Conservation (phyloP, 2,329 filamentous ascomycete genomes). For the Paracoccidioides lutzii region DNA sequence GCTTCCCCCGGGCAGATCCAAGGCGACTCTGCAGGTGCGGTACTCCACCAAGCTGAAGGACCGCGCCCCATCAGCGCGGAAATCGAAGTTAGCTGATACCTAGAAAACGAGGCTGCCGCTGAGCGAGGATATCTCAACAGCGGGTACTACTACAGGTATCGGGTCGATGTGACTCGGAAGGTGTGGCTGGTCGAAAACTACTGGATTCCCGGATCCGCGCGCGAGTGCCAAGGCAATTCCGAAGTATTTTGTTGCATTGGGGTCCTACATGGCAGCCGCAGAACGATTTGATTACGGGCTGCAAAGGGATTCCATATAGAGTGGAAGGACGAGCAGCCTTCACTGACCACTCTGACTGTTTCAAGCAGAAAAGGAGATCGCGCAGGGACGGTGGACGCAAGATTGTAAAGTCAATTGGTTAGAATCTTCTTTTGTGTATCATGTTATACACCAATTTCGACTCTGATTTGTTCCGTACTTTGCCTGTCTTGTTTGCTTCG, state of each 20-base stretch:
- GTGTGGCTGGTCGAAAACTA: no score
- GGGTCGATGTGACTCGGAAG: no score
- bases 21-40: constrained; percentile 2
- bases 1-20: constrained; percentile 4
- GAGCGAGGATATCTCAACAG: not conserved
- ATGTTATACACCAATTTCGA: no score
- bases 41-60: constrained; percentile 3
- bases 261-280: not conserved
- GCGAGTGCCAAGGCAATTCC: not conserved
- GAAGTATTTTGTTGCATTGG: not conserved
- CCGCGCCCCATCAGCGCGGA: not conserved
- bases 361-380: no score
- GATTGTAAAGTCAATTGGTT: no score
- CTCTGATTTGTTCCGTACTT: no score
- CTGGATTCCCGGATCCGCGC: no score
- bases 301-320: not conserved
- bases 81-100: not conserved
- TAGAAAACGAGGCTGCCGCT: no score
- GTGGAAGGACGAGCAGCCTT: not conserved
- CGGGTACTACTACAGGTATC: constrained; percentile 1
- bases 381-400: no score
- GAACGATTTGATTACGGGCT: not conserved
- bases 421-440: no score
- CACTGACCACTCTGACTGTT: no score
- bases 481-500: not conserved